Base-by-base conservation (phyloP, 306 rosid genomes). In the Albizia julibrissin region DNA sequence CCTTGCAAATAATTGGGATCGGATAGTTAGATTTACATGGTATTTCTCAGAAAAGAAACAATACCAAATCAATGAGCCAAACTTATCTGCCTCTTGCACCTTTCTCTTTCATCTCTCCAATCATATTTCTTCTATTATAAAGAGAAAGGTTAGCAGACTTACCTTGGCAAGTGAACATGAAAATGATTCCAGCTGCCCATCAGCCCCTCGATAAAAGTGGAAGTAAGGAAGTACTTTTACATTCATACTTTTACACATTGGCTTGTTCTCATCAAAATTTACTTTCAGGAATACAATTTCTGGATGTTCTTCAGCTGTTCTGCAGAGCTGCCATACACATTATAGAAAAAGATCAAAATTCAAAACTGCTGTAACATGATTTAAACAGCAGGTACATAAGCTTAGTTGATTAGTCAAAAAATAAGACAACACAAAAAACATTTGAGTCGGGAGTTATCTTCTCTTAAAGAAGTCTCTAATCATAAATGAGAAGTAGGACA, bases 141-240 rank as follows among this genome's bases (percentile, higher is more conserved):
- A 71, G 26, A 71, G 8, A 12, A 27, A 29, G 69, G 50, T 69
- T 3, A 4, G 75, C 79, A 79, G 52, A 73, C 86, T 61, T 88
- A 96, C 99, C 97, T 96, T 96, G 59, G 97, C 97, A 59, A 96
- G 99, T 68, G 98, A 96, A 88, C 99, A 96, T 13, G 98, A 96
- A 88, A 96, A 96, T 37, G 99, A 85, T 81, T 96, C 98, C 72
- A 93, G 86, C 81, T 90, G 97, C 47, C 99, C 97, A 29, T 93
- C 97, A 21, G 98, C 97, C 76, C 97, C 99, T 69, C 98, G 95
- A 83, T 96, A 96, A 67, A 96, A 96, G 85, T 94, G 99, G 91
- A 96, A 96, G 83, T 82, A 96, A 76, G 99, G 99, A 87, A 96
- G 98, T 67, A 93, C 98, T 93, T 84, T 96, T 71, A 96, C 99